A percentile compares a stretch with the other conserved stretches of the same genome.
phyloP scores from a whole-genome alignment of 2,329 filamentous ascomycete species.

The Purpureocillium lavendulum region DNA sequence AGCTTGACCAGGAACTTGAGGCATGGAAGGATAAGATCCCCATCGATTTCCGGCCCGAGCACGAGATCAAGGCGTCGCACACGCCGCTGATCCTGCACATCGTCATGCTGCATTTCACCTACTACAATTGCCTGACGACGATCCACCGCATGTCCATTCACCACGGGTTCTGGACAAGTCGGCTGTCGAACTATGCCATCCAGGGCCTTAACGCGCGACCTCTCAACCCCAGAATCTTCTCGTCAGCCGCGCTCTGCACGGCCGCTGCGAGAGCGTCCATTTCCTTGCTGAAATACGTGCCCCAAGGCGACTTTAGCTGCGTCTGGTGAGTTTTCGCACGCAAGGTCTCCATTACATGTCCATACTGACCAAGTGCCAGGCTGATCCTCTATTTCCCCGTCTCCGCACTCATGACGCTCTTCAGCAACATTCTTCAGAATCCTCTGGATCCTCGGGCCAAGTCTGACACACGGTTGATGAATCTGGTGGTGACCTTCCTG shows the following conservation, averaged over 20 bases:
- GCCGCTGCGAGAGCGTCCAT: slow-evolving; percentile 90
- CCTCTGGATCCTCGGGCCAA: slow-evolving; percentile 81
- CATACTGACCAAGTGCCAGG: slow-evolving; percentile 30
- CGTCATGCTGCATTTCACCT: slow-evolving; percentile 89
- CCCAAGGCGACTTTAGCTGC: slow-evolving; percentile 87
- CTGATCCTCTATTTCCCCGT: slow-evolving; percentile 95
- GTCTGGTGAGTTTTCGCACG: slow-evolving; percentile 65
- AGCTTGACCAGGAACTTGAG: slow-evolving; percentile 82
- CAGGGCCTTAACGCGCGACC: slow-evolving; percentile 86
- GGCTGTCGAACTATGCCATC: slow-evolving; percentile 89
- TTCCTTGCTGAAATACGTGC: slow-evolving; percentile 89
- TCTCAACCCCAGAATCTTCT: slow-evolving; percentile 88
- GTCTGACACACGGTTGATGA: slow-evolving; percentile 87
- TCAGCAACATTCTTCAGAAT: slow-evolving; percentile 94
- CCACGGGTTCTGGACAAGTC: slow-evolving; percentile 95
- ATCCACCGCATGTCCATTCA: slow-evolving; percentile 98
- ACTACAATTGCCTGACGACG: slow-evolving; percentile 96
- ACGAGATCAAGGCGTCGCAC: slow-evolving; percentile 89
- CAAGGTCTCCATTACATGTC: background rate
- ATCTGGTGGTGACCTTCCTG: slow-evolving; percentile 83
- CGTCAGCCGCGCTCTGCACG: slow-evolving; percentile 86
- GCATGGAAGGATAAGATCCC: slow-evolving; percentile 96
- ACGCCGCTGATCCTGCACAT: slow-evolving; percentile 91
- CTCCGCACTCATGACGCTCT: slow-evolving; percentile 86
- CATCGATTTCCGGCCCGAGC: slow-evolving; percentile 90